phyloP scores from a whole-genome alignment of 129 eudicot species.

The Helichrysum umbraculigerum region DNA sequence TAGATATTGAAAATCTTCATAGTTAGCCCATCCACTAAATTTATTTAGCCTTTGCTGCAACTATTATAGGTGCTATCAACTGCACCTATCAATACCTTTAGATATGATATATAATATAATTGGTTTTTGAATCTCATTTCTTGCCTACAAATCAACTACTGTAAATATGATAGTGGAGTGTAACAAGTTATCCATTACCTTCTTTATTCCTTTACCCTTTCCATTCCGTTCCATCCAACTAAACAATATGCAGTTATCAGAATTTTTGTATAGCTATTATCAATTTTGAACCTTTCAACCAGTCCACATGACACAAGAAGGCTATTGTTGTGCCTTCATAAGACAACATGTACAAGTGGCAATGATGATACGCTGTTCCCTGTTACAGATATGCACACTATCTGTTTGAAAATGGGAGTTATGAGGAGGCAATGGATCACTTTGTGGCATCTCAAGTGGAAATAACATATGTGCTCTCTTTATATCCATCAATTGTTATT shows the following conservation, averaged over 20 bases:
- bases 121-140: no score
- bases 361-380: neutral
- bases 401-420: constrained; percentile 88
- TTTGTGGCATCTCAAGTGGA: constrained; percentile 93
- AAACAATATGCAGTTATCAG: neutral
- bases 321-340: neutral
- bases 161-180: no score
- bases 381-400: constrained; percentile 86
- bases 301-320: constrained; percentile 1
- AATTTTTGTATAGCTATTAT: neutral
- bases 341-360: neutral
- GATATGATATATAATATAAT: no score
- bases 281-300: neutral
- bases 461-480: constrained; percentile 83
- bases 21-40: no score
- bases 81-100: no score
- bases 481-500: constrained; percentile 74
- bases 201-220: no score
- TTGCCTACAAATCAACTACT: no score
- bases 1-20: no score
- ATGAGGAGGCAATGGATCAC: constrained; percentile 99
- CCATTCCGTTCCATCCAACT: no score
- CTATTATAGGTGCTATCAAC: no score
- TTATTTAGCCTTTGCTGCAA: no score
- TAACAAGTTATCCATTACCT: no score